Conservation (phyloP, 1,284 basidiomycete genomes). For the Ustilago lituana region DNA sequence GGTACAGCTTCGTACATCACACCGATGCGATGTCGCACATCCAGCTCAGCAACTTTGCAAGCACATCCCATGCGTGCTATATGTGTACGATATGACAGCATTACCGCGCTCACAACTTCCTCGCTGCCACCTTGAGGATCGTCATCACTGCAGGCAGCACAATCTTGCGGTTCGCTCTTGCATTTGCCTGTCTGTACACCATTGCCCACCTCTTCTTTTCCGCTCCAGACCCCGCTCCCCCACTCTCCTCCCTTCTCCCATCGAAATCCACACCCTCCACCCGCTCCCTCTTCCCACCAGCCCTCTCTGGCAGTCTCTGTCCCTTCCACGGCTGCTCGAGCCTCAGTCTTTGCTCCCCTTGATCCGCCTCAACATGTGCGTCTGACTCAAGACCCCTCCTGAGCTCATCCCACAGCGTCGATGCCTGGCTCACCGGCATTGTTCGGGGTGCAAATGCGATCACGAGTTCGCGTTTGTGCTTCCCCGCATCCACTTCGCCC, state of each 20-base stretch:
- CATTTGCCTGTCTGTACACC: conserved; percentile 59
- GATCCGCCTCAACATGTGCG: conserved; percentile 19
- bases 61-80: no score
- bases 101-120: conserved; percentile 19
- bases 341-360: conserved; percentile 33
- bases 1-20: no score
- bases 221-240: not conserved
- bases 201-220: conserved; percentile 28
- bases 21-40: no score
- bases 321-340: conserved; percentile 56
- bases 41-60: no score
- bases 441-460: conserved; percentile 36
- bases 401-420: conserved; percentile 27
- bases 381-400: conserved; percentile 33
- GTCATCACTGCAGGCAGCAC: conserved; percentile 55
- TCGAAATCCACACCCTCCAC: conserved; percentile 42
- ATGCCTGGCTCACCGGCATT: conserved; percentile 16
- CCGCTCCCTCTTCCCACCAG: conserved; percentile 52
- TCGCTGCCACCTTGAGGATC: conserved; percentile 32
- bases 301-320: conserved; percentile 34
- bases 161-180: conserved; percentile 61
- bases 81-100: no score
- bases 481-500: conserved; percentile 43
- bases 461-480: conserved; percentile 57
- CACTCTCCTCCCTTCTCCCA: conserved; percentile 15